Base-by-base conservation (phyloP, 257 asterid species). In the Nicotiana noctiflora region DNA sequence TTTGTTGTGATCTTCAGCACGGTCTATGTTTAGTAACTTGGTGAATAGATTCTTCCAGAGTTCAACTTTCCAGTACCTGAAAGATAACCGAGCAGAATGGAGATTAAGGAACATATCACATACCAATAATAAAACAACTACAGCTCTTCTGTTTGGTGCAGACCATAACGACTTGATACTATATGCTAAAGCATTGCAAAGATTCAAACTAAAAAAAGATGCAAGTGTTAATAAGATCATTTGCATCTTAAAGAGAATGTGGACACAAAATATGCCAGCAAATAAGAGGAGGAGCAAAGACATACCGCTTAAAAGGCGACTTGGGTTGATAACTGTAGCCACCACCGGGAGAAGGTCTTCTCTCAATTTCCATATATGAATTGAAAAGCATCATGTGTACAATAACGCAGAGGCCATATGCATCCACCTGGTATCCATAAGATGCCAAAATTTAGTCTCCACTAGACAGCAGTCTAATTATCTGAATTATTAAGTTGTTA, bases 331-430 rank as follows among this genome's bases (percentile, higher is more conserved):
- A 94, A 56, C 77, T 25, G 67, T 84, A 83, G 84, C 83, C 83
- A 59, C 95, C 99, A 49, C 82, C 88, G 6, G 81, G 84, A 17
- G 91, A 86, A 64, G 87, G 27, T 87, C 44, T 84, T 84, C 86
- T 87, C 51, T 90, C 98, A 18, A 92, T 87, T 88, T 94, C 97
- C 99, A 96, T 90, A 84, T 91, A 96, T 37, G 89, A 60, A 79
- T 86, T 89, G 82, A 91, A 97, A 87, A 96, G 98, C 98, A 94
- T 96, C 92, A 86, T 67, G 75, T 96, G 96, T 82, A 84, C 98
- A 86, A 90, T 79, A 67, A 94, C 98, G 12, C 98, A 96, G 40
- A 96, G 86, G 19, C 99, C 98, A 72, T 94, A 91, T 74, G 85
- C 77, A 81, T 96, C 99, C 86, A 89, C 97, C 98, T 94, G 90